A percentile compares a stretch with the other conserved stretches of the same genome.
Conservation (phyloP, 2,329 filamentous ascomycete species). For the Colletotrichum caudatum region DNA sequence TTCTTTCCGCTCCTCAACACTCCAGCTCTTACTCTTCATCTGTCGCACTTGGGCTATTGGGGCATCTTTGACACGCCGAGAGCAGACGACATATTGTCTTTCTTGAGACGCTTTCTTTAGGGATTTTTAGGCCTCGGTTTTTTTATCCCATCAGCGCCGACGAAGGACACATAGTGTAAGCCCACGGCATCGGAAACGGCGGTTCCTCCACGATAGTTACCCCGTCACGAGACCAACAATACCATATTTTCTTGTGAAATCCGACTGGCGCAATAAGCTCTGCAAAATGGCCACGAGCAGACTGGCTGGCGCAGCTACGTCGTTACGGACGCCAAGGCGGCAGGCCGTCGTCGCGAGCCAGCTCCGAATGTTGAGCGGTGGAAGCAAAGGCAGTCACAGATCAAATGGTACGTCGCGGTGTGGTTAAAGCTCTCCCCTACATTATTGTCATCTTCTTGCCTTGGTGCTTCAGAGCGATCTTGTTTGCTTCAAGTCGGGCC, state of each 20-base stretch:
- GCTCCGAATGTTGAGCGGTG: conserved; percentile 31
- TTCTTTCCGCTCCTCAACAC: background rate
- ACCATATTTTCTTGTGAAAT: background rate
- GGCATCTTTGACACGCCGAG: background rate
- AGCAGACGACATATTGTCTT: background rate
- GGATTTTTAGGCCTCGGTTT: background rate
- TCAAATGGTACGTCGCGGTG: conserved; percentile 31
- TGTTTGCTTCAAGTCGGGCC: conserved; percentile 1
- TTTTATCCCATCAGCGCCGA: background rate
- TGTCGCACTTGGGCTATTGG: background rate
- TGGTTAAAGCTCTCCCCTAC: conserved; percentile 24
- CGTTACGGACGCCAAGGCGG: conserved; percentile 22
- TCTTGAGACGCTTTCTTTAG: background rate
- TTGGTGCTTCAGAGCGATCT: conserved; percentile 7
- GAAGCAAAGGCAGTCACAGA: conserved; percentile 24
- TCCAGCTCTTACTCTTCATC: background rate
- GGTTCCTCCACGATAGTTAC: background rate
- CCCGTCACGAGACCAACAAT: background rate
- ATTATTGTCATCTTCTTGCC: conserved; percentile 2
- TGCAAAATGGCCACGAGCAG: conserved; percentile 45
- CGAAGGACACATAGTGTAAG: background rate
- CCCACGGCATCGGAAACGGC: conserved; percentile 18
- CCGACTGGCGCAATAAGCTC: conserved; percentile 44
- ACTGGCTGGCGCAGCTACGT: conserved; percentile 23
- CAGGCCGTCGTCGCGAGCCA: conserved; percentile 21